Evolutionary conservation across 331 rosid genomes (phyloP), one percentile per base, ranked within the genome.

Genomic region (Rhamnella rubrinervis): DNA sequence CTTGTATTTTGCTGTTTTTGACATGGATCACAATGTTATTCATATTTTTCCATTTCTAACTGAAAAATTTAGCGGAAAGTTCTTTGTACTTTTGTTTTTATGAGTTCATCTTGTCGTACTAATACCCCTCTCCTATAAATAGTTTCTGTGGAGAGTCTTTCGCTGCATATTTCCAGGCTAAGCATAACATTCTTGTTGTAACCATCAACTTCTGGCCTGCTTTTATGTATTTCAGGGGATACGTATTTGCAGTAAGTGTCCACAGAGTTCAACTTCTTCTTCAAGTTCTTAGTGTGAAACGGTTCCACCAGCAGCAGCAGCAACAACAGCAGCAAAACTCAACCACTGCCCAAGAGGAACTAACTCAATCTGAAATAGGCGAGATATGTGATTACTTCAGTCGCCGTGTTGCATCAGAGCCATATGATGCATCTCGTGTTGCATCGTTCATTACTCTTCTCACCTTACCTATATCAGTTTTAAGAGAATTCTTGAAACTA

Each of bases 401-500:
- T 77, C 97, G 99, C 19, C 96, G 99, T 35, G 99, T 91, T 73
- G 99, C 99, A 57, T 91, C 99, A 20, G 99, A 95, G 87, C 99
- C 99, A 4, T 95, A 95, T 49, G 99, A 95, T 79, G 99, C 99
- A 51, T 95, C 97, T 62, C 96, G 99, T 26, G 99, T 95, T 72
- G 99, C 99, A 55, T 95, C 99, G 25, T 95, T 91, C 86, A 91
- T 95, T 65, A 95, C 97, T 53, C 96, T 95, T 81, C 96, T 95
- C 70, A 95, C 99, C 65, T 82, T 95, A 63, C 99, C 99, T 18
- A 84, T 95, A 72, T 83, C 97, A 9, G 97, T 91, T 74, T 82
- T 95, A 40, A 77, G 97, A 78, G 99, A 95, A 76, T 95, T 95
- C 80, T 84, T 95, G 86, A 95, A 95, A 81, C 70, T 95, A 74